Evolutionary conservation across 2,329 filamentous ascomycete genomes (phyloP), one percentile per base, ranked within the genome.

Genomic region (Bisporella sp.): DNA sequence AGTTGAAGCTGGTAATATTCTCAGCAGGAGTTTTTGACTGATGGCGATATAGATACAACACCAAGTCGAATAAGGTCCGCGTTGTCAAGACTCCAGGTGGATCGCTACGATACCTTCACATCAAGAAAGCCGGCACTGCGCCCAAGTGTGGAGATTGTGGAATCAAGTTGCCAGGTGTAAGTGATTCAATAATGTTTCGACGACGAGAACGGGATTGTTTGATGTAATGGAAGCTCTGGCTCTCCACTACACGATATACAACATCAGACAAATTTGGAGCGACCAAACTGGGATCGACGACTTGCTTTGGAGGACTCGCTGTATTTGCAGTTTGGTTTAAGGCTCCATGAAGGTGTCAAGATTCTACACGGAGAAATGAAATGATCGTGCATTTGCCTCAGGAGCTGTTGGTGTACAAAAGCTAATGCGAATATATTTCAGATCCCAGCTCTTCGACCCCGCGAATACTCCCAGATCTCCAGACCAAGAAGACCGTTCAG

Each of bases 61-160:
- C 92, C 73, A 80, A 80, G 73, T 95, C 89, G 74, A 96, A 99
- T 87, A 89, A 90, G 77, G 92, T 93, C 73, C 87, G 93, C 72
- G 81, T 95, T 69, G 74, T 96, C 76, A 93, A 93, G 84, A 99
- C 93, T 64, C 93, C 95, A 64, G 95, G 93, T 74, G 93, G 93
- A 73, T 83, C 92, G 73, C 85, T 96, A 69, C 85, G 93, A 73
- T 85, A 96, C 72, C 87, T 97, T 67, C 92, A 99, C 86, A 91
- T 96, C 81, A 97, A 97, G 88, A 99, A 99, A 89, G 88, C 85
- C 74, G 93, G 91, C 67, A 95, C 90, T 72, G 87, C 91, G 61
- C 93, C 93, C 71, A 99, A 99, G 83, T 99, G 93, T 73, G 89
- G 95, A 82, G 93, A 99, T 82, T 99, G 95, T 72, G 93, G 93